Percentiles rank a stretch among this genome's conserved stretches.
phyloP scores from a whole-genome alignment of 2,329 filamentous ascomycete species.

The Stachybotrys chartarum region DNA sequence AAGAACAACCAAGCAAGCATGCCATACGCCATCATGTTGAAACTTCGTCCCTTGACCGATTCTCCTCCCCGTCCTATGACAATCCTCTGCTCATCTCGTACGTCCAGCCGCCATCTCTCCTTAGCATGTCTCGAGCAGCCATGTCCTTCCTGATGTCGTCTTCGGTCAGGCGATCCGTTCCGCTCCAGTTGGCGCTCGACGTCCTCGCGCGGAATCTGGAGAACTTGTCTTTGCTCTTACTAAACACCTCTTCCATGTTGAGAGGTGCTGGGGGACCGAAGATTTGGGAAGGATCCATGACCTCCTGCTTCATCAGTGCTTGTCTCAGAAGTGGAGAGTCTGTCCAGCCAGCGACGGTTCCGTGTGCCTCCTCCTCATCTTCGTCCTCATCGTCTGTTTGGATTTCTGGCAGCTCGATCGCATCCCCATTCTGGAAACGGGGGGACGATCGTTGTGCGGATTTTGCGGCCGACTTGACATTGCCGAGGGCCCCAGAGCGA shows the following conservation, averaged over 20 bases:
- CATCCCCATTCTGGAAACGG: conserved; percentile 80
- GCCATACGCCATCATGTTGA: background rate
- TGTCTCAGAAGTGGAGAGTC: conserved; percentile 76
- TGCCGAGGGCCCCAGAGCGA: conserved; percentile 36
- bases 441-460: conserved; percentile 65
- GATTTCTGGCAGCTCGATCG: conserved; percentile 89
- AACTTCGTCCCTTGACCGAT: background rate
- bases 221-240: conserved; percentile 75
- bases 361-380: conserved; percentile 56
- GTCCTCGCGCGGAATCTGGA: conserved; percentile 87
- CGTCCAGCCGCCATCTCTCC: conserved; percentile 79
- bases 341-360: conserved; percentile 70
- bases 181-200: conserved; percentile 90
- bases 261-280: conserved; percentile 85
- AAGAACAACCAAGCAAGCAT: background rate
- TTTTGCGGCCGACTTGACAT: conserved; percentile 51
- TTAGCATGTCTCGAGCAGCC: conserved; percentile 70
- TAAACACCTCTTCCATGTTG: conserved; percentile 95
- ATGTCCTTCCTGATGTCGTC: conserved; percentile 79
- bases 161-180: conserved; percentile 73
- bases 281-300: conserved; percentile 73
- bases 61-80: conserved; percentile 16
- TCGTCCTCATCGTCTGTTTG: conserved; percentile 91
- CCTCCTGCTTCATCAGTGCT: conserved; percentile 74
- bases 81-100: conserved; percentile 52